phyloP scores from a whole-genome alignment of 441 rosid genomes.

The Populus hybrid region DNA sequence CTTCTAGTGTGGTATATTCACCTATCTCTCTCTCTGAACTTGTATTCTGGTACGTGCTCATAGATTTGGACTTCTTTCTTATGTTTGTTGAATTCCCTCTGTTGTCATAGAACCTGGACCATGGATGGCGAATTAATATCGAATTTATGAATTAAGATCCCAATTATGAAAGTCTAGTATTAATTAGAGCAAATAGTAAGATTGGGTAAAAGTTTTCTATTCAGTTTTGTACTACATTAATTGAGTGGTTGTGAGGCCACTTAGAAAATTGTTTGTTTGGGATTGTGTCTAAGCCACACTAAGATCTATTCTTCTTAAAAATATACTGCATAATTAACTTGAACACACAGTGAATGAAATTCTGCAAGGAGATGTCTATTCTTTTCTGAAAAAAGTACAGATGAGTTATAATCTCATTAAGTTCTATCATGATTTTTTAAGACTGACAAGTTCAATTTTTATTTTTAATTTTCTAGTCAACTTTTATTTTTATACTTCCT shows the following conservation, averaged over 20 bases:
- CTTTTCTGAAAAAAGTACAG: neutral
- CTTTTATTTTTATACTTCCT: too few relatives aligned
- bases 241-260: neutral
- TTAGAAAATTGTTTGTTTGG: neutral
- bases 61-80: neutral
- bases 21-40: neutral
- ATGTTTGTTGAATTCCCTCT: neutral
- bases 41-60: neutral
- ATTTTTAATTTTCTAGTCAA: too few relatives aligned
- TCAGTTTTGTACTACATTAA: neutral
- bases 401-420: neutral
- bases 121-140: neutral
- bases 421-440: too few relatives aligned
- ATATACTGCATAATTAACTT: neutral
- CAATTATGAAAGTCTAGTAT: neutral
- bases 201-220: neutral
- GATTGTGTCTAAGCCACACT: neutral
- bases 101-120: neutral
- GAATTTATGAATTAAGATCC: neutral
- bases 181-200: neutral
- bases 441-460: too few relatives aligned
- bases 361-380: neutral
- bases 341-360: neutral
- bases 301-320: neutral
- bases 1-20: neutral